These are phyloP conservation scores for Esteya vermicola DNA, from an alignment of 2,329 filamentous ascomycete species.

Conservation along the genomic window DNA sequence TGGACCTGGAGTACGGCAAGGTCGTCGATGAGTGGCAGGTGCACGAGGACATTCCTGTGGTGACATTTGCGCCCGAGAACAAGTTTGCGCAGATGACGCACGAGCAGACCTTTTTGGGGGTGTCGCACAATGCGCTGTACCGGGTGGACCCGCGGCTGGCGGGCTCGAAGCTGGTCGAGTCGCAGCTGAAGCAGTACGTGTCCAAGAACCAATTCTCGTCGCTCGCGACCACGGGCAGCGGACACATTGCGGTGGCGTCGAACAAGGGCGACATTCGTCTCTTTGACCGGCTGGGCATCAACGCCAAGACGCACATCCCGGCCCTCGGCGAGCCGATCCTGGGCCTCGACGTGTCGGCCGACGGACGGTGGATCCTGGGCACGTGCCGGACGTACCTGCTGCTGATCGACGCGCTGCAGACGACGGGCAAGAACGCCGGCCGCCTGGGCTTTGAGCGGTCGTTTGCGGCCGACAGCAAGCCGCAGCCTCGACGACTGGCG, in stretches of 20 bases:
- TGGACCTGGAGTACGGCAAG: conserved; percentile 97
- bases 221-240: conserved; percentile 87
- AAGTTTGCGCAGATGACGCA: conserved; percentile 97
- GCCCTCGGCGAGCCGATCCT: conserved; percentile 91
- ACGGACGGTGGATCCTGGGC: conserved; percentile 88
- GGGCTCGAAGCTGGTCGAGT: conserved; percentile 84
- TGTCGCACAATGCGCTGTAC: conserved; percentile 86
- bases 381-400: conserved; percentile 92
- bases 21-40: conserved; percentile 98
- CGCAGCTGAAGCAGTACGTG: conserved; percentile 85
- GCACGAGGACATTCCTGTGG: conserved; percentile 87
- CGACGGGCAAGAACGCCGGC: conserved; percentile 88
- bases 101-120: conserved; percentile 87
- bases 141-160: conserved; percentile 82
- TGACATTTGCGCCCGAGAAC: conserved; percentile 86
- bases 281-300: conserved; percentile 91
- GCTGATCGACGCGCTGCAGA: conserved; percentile 82
- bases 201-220: conserved; percentile 98
- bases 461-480: conserved; percentile 86
- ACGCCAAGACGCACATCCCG: conserved; percentile 93
- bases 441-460: conserved; percentile 95
- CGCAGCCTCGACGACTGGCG: conserved; percentile 78
- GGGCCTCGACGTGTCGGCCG: conserved; percentile 86
- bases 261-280: conserved; percentile 95
- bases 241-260: conserved; percentile 90